Base-by-base conservation (phyloP, 164 flowering plant genomes). In the Warburgia ugandensis region DNA sequence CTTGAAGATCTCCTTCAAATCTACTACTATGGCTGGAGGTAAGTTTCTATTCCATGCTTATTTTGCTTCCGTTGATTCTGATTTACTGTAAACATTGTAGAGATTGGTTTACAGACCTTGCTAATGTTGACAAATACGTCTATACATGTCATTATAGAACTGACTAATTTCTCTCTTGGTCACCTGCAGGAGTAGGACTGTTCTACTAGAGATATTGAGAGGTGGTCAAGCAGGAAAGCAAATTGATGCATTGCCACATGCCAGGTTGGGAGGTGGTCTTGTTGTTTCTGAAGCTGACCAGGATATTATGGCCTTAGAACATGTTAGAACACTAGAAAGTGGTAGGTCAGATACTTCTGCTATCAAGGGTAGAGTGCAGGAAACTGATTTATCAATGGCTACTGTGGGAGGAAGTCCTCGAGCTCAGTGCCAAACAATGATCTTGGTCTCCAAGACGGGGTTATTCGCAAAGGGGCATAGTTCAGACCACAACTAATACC, bases 151-250 rank as follows among this genome's bases (percentile, higher is more conserved):
- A n/a, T n/a, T n/a, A n/a, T n/a, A n/a, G n/a, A n/a, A n/a, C n/a
- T n/a, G n/a, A n/a, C n/a, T n/a, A n/a, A n/a, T n/a, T n/a, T n/a
- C n/a, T n/a, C n/a, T n/a, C n/a, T n/a, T n/a, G n/a, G n/a, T n/a
- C n/a, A 50, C 68, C 55, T 33, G 32, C 68, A 53, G 75, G 88
- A 36, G 94, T 85, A 14, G 48, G 62, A 50, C 48, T 65, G 60
- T 48, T 78, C 86, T 54, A 59, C 62, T 67, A 61, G 58, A 54
- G 65, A 53, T 22, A 22, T 55, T 13, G 21, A 47, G n/a, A n/a
- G n/a, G n/a, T n/a, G n/a, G n/a, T 41, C 56, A 56, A 31, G 20
- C 39, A 36, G 54, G 56, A 50, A 50, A 49, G 6, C 66, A 68
- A 64, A 25, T 42, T 46, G 61, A 60, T 61, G 76, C 59, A 14